Evolutionary conservation across 306 rosid genomes (phyloP).

Genomic region (Sicyos edulis): DNA sequence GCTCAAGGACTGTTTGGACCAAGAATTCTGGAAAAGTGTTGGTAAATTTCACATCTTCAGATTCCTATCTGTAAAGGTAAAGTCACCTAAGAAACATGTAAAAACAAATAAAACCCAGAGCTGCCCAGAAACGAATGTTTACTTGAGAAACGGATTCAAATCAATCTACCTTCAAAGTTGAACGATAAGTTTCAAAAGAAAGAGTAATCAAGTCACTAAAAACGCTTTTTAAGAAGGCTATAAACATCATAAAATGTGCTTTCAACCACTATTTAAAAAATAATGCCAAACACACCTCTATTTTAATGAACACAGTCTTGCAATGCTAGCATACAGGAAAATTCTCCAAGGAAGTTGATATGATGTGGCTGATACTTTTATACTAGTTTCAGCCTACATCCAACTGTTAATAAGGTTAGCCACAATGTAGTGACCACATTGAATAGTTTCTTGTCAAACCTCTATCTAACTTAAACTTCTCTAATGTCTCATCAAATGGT

Average conservation of each 20-base stretch:
- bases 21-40: neutral
- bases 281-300: neutral
- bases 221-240: neutral
- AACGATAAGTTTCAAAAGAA: neutral
- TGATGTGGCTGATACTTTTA: no score
- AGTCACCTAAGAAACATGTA: neutral
- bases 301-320: neutral
- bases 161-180: neutral
- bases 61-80: neutral
- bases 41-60: neutral
- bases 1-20: no score
- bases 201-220: neutral
- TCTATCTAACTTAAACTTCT: slow-evolving; percentile 11
- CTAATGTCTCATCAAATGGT: neutral
- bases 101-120: neutral
- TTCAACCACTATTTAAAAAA: neutral
- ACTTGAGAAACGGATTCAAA: neutral
- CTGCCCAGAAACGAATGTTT: neutral
- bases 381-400: no score
- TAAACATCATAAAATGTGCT: neutral
- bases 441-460: no score
- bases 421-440: no score
- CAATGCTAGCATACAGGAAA: neutral
- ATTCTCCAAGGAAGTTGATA: neutral
- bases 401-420: no score